Base-by-base conservation (phyloP, 2,329 filamentous ascomycete species). In the Pyrenophora tritici-repentis region DNA sequence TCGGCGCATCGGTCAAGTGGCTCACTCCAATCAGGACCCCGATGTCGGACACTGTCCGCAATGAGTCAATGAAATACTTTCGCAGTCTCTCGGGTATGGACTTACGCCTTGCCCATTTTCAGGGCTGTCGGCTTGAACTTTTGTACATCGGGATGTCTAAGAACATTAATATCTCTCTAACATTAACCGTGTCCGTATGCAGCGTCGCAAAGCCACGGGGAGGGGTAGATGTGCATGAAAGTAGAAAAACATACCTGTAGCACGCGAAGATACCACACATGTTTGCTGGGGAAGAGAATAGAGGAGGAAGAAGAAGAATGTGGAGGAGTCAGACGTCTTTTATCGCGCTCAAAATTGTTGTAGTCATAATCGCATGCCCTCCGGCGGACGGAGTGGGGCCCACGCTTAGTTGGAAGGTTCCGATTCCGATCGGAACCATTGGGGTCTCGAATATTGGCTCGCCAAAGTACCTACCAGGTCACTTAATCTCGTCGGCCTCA, bases 211-310 rank as follows among this genome's bases (percentile, higher is more conserved):
- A 56, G 55, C 47, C 61, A 55, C 53, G 44, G 59, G 61, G 61
- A 60, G 55, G 59, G 56, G 66, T 66, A 65, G 47, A 55, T 55
- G 47, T 57, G 46, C 6, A 39, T 40, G 51, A 59, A 45, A 29
- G 9, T 29, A 42, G 56, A 50, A 48, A 35, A 24, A 53, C 72
- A 54, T 74, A 96, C 91, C 84, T 82, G 78, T 97, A 90, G 79
- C 92, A 97, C 69, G 91, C 92, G 77, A 97, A 97, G 73, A 97
- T 96, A 77, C 91, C 91, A 87, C 91, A 96, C 91, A 96, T 96
- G 68, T 75, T 88, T 81, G 45, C 52, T 42, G 50, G 41, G 26
- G 36, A 50, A 50, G 48, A 47, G 26, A 42, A 52, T 49, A 36
- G 32, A 47, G 47, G 42, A 47, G 39, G 26, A 26, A 46, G 43